These are phyloP conservation scores for Cylindrodendrum hubeiense DNA, from an alignment of 2,329 filamentous ascomycete species.

Conservation along the genomic window DNA sequence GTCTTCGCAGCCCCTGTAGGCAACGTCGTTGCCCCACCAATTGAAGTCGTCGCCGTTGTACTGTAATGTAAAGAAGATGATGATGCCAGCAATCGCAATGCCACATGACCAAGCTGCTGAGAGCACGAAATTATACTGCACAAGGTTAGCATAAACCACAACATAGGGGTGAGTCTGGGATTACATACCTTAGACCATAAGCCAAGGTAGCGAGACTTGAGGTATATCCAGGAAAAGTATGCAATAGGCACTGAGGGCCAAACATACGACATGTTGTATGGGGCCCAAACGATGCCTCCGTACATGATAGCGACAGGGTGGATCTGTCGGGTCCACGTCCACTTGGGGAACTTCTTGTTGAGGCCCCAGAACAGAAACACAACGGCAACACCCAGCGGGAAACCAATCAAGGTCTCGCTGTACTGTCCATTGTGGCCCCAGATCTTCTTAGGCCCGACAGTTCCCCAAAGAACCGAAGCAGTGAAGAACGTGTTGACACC, in stretches of 20 bases:
- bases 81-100: slow-evolving; percentile 63
- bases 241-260: slow-evolving; percentile 66
- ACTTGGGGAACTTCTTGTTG: slow-evolving; percentile 56
- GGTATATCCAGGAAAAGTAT: slow-evolving; percentile 64
- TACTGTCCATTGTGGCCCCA: slow-evolving; percentile 64
- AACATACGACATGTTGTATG: slow-evolving; percentile 65
- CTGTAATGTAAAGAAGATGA: slow-evolving; percentile 67
- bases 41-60: slow-evolving; percentile 56
- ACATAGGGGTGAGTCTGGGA: rapidly evolving
- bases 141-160: slow-evolving; percentile 9
- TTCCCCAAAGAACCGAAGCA: slow-evolving; percentile 67
- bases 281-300: slow-evolving; percentile 60
- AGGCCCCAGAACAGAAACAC: slow-evolving; percentile 57
- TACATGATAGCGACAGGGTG: slow-evolving; percentile 63
- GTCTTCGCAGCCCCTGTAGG: slow-evolving; percentile 57
- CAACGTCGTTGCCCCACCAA: slow-evolving; percentile 64
- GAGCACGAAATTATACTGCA: slow-evolving; percentile 65
- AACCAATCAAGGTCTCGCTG: slow-evolving; percentile 61
- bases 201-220: slow-evolving; percentile 61
- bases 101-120: slow-evolving; percentile 64
- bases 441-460: slow-evolving; percentile 63
- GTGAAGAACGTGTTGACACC: slow-evolving; percentile 69
- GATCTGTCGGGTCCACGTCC: slow-evolving; percentile 57
- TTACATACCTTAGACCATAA: slow-evolving; percentile 64
- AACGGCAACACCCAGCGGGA: slow-evolving; percentile 61